These are phyloP conservation scores for Parsonsia alboflavescens DNA, from an alignment of 257 asterid genomes.

Conservation along the genomic window DNA sequence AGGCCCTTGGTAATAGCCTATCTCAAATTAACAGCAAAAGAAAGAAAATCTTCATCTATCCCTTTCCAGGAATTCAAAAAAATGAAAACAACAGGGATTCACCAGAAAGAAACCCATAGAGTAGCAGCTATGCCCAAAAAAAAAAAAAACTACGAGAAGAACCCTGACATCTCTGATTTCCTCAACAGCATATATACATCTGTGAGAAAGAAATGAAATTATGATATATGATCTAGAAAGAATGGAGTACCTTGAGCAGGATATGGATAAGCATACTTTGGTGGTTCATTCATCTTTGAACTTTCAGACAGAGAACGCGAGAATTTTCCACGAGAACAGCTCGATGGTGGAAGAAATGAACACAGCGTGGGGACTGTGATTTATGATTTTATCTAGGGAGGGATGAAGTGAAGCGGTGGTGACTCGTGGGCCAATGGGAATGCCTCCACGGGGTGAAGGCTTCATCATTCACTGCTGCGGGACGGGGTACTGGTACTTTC, in stretches of 20 bases:
- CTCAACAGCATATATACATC: too few relatives aligned
- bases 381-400: too few relatives aligned
- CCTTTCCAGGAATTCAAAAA: background rate
- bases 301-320: background rate
- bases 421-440: background rate
- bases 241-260: constrained; percentile 58
- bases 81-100: background rate
- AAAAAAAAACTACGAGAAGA: background rate
- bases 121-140: background rate
- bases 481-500: too few relatives aligned
- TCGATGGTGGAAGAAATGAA: too few relatives aligned
- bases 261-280: constrained; percentile 71
- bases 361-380: too few relatives aligned
- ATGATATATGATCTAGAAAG: background rate
- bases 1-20: constrained; percentile 81
- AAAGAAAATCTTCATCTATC: background rate
- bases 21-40: background rate
- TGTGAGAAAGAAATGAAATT: background rate
- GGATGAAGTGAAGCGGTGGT: too few relatives aligned
- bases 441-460: background rate
- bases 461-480: background rate
- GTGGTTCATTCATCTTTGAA: constrained; percentile 55
- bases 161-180: too few relatives aligned
- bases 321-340: background rate
- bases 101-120: background rate